Percentiles rank a stretch among this genome's conserved stretches.
These are phyloP conservation scores for Penicillium psychrofluorescens DNA, from an alignment of 495 filamentous ascomycete genomes.

Conservation along the genomic window DNA sequence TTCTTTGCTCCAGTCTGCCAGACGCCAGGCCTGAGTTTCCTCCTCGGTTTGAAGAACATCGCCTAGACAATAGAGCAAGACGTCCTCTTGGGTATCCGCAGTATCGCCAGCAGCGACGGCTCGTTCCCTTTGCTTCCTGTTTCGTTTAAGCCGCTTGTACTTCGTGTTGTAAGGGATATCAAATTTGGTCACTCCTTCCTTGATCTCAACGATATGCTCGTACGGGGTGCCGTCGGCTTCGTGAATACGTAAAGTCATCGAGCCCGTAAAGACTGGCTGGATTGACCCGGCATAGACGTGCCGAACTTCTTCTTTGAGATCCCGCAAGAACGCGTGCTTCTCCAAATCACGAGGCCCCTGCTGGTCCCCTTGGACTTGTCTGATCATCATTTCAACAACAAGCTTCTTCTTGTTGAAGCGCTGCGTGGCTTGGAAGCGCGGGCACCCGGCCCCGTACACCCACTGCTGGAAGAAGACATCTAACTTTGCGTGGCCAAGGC, in stretches of 20 bases:
- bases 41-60: constrained; percentile 80
- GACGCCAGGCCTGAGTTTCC: constrained; percentile 74
- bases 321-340: constrained; percentile 69
- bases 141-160: constrained; percentile 95
- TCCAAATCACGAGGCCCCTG: constrained; percentile 43
- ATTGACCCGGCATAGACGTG: constrained; percentile 62
- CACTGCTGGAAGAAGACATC: constrained; percentile 91
- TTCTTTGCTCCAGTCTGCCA: constrained; percentile 80
- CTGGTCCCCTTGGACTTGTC: constrained; percentile 63
- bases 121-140: constrained; percentile 78
- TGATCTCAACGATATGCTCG: constrained; percentile 95
- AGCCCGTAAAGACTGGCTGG: constrained; percentile 80
- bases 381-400: constrained; percentile 87
- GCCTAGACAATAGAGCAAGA: constrained; percentile 83
- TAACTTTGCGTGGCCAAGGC: constrained; percentile 73
- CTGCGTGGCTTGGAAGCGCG: constrained; percentile 74
- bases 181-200: constrained; percentile 70
- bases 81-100: constrained; percentile 68
- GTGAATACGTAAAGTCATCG: constrained; percentile 96
- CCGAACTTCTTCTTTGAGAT: constrained; percentile 69
- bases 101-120: constrained; percentile 56
- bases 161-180: constrained; percentile 99
- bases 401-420: constrained; percentile 97
- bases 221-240: constrained; percentile 98
- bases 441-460: constrained; percentile 82